phyloP scores from a whole-genome alignment of 305 asterid genomes.

The Lippia alba region DNA sequence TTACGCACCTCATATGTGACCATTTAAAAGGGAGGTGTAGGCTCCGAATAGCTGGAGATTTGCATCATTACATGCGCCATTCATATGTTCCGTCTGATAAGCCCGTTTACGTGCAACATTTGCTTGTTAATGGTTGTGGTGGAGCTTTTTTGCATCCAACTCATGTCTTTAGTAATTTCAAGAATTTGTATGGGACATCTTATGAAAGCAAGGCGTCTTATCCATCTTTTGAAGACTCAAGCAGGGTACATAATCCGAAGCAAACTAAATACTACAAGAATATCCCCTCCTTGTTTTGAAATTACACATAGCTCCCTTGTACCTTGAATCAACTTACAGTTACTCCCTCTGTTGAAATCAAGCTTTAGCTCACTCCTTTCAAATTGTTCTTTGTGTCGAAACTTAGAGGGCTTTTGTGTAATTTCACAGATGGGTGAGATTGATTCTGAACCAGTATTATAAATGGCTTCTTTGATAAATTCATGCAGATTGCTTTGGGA shows the following conservation, averaged over 20 bases:
- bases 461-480: not conserved
- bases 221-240: constrained; percentile 76
- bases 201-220: constrained; percentile 65
- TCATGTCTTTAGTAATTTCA: constrained; percentile 65
- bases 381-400: constrained; percentile 10
- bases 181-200: constrained; percentile 43
- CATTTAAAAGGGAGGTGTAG: constrained; percentile 66
- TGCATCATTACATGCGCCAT: constrained; percentile 79
- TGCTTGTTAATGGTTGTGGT: constrained; percentile 77
- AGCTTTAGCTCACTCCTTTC: not conserved
- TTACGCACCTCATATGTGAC: constrained; percentile 60
- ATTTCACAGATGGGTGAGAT: no score
- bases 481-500: constrained; percentile 73
- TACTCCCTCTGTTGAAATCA: not conserved
- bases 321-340: no score
- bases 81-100: constrained; percentile 54
- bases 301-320: no score
- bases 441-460: no score
- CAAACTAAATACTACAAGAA: no score
- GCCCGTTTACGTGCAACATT: constrained; percentile 65
- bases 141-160: constrained; percentile 86
- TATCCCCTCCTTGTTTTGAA: no score
- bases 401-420: constrained; percentile 17
- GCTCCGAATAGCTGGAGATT: constrained; percentile 72
- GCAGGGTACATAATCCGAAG: constrained; percentile 52